These are phyloP conservation scores for Eimeria maxima DNA, from an alignment of 169 alveolate species.

Conservation along the genomic window DNA sequence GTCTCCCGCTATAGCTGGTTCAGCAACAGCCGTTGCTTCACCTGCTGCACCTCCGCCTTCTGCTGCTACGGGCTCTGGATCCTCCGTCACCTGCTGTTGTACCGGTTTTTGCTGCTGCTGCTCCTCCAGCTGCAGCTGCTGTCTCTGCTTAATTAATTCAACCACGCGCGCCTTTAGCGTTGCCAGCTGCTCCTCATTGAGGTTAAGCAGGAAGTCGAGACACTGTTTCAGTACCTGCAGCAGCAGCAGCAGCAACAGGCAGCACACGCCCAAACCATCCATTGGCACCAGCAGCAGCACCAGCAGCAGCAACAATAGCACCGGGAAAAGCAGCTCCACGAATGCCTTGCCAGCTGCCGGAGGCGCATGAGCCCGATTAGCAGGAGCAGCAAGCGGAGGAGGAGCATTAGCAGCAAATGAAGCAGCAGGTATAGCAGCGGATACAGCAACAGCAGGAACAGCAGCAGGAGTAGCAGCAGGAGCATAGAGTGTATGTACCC, in stretches of 20 bases:
- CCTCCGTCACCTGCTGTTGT: neutral
- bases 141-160: slow-evolving; percentile 4
- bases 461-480: neutral
- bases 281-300: neutral
- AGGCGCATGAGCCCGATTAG: neutral
- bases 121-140: neutral
- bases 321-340: neutral
- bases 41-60: neutral
- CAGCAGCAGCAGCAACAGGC: neutral
- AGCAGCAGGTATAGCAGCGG: neutral
- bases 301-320: slow-evolving; percentile 21
- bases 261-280: neutral
- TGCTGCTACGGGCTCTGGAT: neutral
- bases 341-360: too few relatives aligned
- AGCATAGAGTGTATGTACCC: neutral
- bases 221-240: slow-evolving; percentile 70
- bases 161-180: slow-evolving; percentile 45
- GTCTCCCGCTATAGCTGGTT: neutral
- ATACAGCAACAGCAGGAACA: slow-evolving; percentile 5
- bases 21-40: neutral
- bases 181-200: slow-evolving; percentile 73
- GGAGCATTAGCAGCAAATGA: neutral
- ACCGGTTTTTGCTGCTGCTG: neutral
- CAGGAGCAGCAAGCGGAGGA: neutral
- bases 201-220: slow-evolving; percentile 69